Evolutionary conservation across 305 asterid species (phyloP), one percentile per base, ranked within the genome.

Genomic region (Fraxinus angustifolia): DNA sequence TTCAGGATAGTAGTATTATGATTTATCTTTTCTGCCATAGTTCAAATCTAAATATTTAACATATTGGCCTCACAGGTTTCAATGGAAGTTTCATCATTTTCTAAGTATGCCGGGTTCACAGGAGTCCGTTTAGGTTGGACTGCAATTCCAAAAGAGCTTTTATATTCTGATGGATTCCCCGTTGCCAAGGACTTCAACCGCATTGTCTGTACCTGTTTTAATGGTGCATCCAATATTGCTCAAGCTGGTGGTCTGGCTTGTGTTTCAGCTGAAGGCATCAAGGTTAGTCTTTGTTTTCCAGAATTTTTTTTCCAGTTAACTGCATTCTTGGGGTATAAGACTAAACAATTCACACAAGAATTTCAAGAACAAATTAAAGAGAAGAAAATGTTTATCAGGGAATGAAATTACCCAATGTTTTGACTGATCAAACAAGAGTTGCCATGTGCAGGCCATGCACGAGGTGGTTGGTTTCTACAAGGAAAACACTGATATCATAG

Each of bases 41-140:
- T 60, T 50, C 74, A 12, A 76, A 38, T 31, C 8, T 16, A 21
- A 75, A 73, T 65, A 65, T 60, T 42, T 36, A 53, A 70, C 62
- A 65, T 75, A 74, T 53, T 58, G 80, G 35, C n/a, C 78, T 70
- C 88, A 87, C 90, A 96, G 99, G 99, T 96, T 86, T 97, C 98
- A 38, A 90, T 96, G 48, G 98, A 96, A 90, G 96, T 95, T 79
- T 94, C 99, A 75, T 96, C 99, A 45, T 96, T 94, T 80, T 96
- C 99, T 19, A 96, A 96, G 86, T 93, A 94, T 79, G 98, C 99
- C 42, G 98, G 99, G 17, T 96, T 96, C 87, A 96, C 98, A n/a
- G 98, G 99, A 42, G 99, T 96, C 79, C 98, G 98, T 76, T 91
- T 96, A 76, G 99, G 98, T 79, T 96, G 99, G 99, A 96, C 99